Percentiles rank a stretch among this genome's conserved stretches.
Evolutionary conservation across 2,329 filamentous ascomycete species (phyloP).

Genomic region (Emericellopsis cladophorae): DNA sequence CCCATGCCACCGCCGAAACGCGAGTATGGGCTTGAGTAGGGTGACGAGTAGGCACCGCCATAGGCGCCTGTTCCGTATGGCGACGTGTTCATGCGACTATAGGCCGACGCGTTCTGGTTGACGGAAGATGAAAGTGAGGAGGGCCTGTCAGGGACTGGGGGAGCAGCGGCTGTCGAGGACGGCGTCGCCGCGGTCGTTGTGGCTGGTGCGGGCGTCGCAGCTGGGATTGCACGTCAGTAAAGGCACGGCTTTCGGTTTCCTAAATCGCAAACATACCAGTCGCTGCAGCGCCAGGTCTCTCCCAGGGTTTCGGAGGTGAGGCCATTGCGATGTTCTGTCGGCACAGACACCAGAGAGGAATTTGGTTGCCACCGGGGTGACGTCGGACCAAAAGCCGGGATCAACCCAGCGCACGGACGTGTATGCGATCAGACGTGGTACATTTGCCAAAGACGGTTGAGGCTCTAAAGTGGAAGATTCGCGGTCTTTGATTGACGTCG

Average conservation of each 20-base stretch:
- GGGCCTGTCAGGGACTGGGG: constrained; percentile 70
- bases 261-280: not conserved
- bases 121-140: constrained; percentile 66
- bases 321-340: constrained; percentile 30
- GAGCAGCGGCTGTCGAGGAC: constrained; percentile 28
- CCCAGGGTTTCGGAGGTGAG: constrained; percentile 97
- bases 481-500: no score
- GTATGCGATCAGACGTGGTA: no score
- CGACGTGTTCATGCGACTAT: constrained; percentile 43
- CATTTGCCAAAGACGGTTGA: not conserved
- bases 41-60: constrained; percentile 22
- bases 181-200: constrained; percentile 24
- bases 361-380: not conserved
- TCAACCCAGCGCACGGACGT: no score
- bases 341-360: not conserved
- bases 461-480: not conserved
- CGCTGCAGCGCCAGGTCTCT: constrained; percentile 52
- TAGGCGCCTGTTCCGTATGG: constrained; percentile 32
- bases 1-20: constrained; percentile 36
- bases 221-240: constrained; percentile 32
- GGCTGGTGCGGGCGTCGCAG: constrained; percentile 21
- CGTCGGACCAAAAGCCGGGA: not conserved
- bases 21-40: constrained; percentile 28
- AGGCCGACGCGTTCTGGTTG: constrained; percentile 78
- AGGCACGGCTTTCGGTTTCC: not conserved